Conservation (phyloP, 129 eudicot genomes). For the Apium graveolens region DNA sequence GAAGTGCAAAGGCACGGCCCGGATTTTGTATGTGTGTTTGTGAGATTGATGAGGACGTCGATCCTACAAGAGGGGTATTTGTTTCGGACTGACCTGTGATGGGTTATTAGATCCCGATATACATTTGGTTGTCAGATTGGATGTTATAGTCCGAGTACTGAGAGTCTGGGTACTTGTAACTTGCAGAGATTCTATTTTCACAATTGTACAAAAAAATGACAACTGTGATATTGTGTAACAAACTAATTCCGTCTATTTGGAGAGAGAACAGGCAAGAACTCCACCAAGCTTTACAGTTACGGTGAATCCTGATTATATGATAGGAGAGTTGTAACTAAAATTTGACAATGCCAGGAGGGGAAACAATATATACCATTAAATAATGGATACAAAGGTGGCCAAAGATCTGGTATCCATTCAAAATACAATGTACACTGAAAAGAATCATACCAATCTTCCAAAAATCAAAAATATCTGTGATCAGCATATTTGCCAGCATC, state of each 20-base stretch:
- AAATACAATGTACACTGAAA: not conserved
- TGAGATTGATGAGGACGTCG: no score
- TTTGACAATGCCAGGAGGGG: not conserved
- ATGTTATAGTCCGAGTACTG: no score
- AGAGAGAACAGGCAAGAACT: not conserved
- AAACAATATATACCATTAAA: conserved; percentile 1
- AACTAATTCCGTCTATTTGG: not conserved
- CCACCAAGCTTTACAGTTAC: not conserved
- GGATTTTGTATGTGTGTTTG: no score
- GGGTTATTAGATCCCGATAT: no score
- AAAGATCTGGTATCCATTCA: not conserved
- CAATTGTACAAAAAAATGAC: not conserved
- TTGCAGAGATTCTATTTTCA: not conserved
- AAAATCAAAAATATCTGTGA: not conserved
- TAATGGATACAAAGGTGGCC: not conserved
- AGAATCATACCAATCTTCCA: not conserved
- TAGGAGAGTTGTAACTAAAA: not conserved
- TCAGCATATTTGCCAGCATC: not conserved
- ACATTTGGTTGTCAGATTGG: no score
- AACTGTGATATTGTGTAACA: no score
- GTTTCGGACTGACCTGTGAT: no score
- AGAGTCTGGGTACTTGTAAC: no score
- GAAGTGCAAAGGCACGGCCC: no score
- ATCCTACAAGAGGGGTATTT: no score
- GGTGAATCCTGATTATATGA: not conserved